A percentile compares a stretch with the other conserved stretches of the same genome.
phyloP scores from a whole-genome alignment of 768 basidiomycete genomes.

The Infundibulicybe gibba region DNA sequence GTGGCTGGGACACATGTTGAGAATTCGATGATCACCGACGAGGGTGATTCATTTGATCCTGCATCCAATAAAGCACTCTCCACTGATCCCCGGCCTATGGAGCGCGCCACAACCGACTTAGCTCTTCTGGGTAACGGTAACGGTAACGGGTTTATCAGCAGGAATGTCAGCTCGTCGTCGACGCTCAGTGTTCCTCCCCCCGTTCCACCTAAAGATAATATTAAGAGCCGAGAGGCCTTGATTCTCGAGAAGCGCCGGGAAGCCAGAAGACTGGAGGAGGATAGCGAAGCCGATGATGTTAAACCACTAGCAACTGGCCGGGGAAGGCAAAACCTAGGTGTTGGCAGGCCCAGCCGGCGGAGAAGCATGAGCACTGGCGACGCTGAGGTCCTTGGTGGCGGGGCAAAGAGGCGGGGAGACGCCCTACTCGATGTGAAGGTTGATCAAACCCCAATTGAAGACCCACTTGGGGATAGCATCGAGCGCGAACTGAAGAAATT shows the following conservation, averaged over 20 bases:
- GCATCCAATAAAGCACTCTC: constrained; percentile 15
- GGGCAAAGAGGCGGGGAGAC: constrained; percentile 28
- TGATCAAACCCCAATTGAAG: constrained; percentile 24
- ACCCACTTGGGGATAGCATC: constrained; percentile 68
- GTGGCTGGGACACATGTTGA: constrained; percentile 44
- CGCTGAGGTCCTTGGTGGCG: constrained; percentile 41
- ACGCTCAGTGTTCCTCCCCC: constrained; percentile 39
- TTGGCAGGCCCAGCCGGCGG: constrained; percentile 53
- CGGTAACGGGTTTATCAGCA: constrained; percentile 31
- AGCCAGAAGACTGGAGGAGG: constrained; percentile 51
- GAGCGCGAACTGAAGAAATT: constrained; percentile 68
- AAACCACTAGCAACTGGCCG: constrained; percentile 7
- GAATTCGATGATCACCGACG: constrained; percentile 39
- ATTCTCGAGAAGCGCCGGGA: constrained; percentile 70
- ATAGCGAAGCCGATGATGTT: constrained; percentile 31
- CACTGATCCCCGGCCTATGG: constrained; percentile 20
- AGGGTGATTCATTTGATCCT: constrained; percentile 35
- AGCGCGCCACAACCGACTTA: constrained; percentile 53
- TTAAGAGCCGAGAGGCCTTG: constrained; percentile 59
- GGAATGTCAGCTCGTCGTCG: constrained; percentile 40
- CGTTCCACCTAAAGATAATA: constrained; percentile 63
- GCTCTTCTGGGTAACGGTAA: constrained; percentile 31
- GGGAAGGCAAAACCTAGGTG: constrained; percentile 22
- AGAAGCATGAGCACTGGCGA: constrained; percentile 82
- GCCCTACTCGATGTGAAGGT: constrained; percentile 35